phyloP scores from a whole-genome alignment of 108 stramenopile species.

The Skeletonema grethae region DNA sequence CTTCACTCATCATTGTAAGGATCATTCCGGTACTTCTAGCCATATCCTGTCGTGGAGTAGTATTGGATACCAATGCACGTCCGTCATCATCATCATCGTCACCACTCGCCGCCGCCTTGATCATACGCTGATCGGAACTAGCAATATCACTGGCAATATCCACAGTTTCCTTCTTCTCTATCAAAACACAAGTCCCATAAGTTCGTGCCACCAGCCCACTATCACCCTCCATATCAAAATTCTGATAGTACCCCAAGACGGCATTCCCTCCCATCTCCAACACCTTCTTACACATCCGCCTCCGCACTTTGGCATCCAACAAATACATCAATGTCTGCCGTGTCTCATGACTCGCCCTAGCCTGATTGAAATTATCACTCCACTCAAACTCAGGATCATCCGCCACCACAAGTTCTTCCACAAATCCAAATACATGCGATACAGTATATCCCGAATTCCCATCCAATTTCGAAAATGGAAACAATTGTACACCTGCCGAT shows the following conservation, averaged over 20 bases:
- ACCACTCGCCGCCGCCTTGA: slow-evolving; percentile 1
- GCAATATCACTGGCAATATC: background rate
- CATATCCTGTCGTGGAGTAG: slow-evolving; percentile 38
- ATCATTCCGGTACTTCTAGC: slow-evolving; percentile 31
- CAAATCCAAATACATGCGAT: slow-evolving; percentile 90
- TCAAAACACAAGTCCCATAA: slow-evolving; percentile 92
- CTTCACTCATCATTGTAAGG: slow-evolving; percentile 39
- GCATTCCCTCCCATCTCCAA: slow-evolving; percentile 92
- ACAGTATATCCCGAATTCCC: slow-evolving; percentile 76
- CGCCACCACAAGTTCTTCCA: slow-evolving; percentile 97
- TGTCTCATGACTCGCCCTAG: slow-evolving; percentile 85
- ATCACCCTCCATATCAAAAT: slow-evolving; percentile 98
- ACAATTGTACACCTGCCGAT: slow-evolving; percentile 94
- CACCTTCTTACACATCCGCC: slow-evolving; percentile 92
- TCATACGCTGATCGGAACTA: slow-evolving; percentile 1
- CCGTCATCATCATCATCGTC: slow-evolving; percentile 9
- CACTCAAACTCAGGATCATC: slow-evolving; percentile 97
- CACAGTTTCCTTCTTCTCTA: slow-evolving; percentile 52
- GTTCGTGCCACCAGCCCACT: slow-evolving; percentile 95
- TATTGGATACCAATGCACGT: slow-evolving; percentile 16
- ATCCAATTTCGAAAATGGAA: slow-evolving; percentile 90
- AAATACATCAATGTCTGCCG: slow-evolving; percentile 92
- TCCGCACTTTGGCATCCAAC: slow-evolving; percentile 86
- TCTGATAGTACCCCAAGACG: slow-evolving; percentile 87
- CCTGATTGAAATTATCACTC: slow-evolving; percentile 80